Evolutionary conservation across 805 yeast species (phyloP).

Genomic region (Hanseniaspora osmophila): DNA sequence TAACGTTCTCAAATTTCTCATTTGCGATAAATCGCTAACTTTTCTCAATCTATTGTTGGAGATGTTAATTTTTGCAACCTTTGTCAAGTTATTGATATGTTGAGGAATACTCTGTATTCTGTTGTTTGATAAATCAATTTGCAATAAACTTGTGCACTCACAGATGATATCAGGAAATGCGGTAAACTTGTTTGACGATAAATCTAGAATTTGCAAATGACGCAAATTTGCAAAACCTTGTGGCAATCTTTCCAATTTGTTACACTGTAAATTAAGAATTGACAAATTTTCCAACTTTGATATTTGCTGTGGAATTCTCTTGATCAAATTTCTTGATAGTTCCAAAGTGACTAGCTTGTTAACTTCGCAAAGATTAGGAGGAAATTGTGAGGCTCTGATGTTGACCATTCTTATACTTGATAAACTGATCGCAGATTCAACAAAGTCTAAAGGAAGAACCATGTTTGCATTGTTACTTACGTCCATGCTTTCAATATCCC

Average conservation of each 20-base stretch:
- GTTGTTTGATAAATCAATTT: conserved; percentile 75
- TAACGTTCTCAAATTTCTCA: conserved; percentile 48
- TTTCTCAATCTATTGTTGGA: conserved; percentile 51
- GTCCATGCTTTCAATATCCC: conserved; percentile 68
- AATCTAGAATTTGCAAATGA: conserved; percentile 45
- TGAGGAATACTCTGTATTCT: conserved; percentile 47
- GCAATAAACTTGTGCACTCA: conserved; percentile 40
- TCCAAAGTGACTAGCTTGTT: conserved; percentile 52
- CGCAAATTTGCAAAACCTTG: conserved; percentile 40
- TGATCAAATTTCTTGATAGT: conserved; percentile 65
- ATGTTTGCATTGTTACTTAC: conserved; percentile 81
- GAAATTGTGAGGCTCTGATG: conserved; percentile 63
- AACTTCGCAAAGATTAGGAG: conserved; percentile 58
- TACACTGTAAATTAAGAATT: conserved; percentile 56
- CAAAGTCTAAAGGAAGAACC: conserved; percentile 68
- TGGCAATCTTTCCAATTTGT: conserved; percentile 53
- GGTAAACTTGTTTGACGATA: conserved; percentile 65
- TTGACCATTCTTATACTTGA: conserved; percentile 52
- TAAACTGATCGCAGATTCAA: conserved; percentile 65
- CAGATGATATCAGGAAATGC: conserved; percentile 53
- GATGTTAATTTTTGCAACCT: conserved; percentile 54
- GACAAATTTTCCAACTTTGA: conserved; percentile 40
- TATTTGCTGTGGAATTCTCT: conserved; percentile 43
- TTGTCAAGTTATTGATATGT: conserved; percentile 41
- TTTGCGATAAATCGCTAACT: conserved; percentile 32